These are phyloP conservation scores for Chrysoporthe austroafricana DNA, from an alignment of 2,329 filamentous ascomycete genomes.

Conservation along the genomic window DNA sequence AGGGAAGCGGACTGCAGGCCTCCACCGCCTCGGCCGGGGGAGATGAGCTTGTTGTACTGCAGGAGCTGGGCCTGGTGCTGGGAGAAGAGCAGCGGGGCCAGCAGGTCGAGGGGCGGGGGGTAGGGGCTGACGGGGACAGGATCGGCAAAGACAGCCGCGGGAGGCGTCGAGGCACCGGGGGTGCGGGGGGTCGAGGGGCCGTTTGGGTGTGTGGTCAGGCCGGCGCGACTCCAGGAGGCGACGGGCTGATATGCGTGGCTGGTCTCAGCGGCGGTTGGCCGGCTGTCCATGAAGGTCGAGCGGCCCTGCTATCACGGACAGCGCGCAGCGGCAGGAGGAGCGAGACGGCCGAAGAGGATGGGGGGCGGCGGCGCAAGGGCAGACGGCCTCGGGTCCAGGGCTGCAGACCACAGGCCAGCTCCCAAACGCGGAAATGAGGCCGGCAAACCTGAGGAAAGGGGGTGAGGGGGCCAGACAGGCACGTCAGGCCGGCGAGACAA, in stretches of 20 bases:
- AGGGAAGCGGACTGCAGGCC: conserved; percentile 61
- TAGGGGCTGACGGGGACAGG: conserved; percentile 33
- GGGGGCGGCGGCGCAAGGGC: not conserved
- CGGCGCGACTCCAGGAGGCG: conserved; percentile 44
- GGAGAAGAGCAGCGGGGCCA: conserved; percentile 61
- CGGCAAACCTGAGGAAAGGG: too few relatives aligned
- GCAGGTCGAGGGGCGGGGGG: conserved; percentile 51
- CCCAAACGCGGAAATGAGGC: not conserved
- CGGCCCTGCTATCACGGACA: conserved; percentile 23
- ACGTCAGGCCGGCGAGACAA: not conserved
- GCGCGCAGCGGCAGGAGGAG: conserved; percentile 16
- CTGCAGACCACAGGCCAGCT: conserved; percentile 10
- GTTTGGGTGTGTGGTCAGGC: conserved; percentile 18
- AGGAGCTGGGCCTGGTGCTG: conserved; percentile 66
- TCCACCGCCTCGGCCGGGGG: conserved; percentile 54
- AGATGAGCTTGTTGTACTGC: conserved; percentile 68
- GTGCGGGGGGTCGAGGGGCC: conserved; percentile 38
- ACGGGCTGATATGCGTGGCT: conserved; percentile 51
- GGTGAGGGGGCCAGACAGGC: not conserved
- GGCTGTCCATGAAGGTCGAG: conserved; percentile 54
- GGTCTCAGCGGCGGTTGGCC: conserved; percentile 52
- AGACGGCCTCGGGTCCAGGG: not conserved
- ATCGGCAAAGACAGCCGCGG: conserved; percentile 38
- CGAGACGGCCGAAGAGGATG: not conserved
- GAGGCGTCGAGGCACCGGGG: conserved; percentile 38